Evolutionary conservation across 345 rosid genomes (phyloP).

Genomic region (Salix exigua): DNA sequence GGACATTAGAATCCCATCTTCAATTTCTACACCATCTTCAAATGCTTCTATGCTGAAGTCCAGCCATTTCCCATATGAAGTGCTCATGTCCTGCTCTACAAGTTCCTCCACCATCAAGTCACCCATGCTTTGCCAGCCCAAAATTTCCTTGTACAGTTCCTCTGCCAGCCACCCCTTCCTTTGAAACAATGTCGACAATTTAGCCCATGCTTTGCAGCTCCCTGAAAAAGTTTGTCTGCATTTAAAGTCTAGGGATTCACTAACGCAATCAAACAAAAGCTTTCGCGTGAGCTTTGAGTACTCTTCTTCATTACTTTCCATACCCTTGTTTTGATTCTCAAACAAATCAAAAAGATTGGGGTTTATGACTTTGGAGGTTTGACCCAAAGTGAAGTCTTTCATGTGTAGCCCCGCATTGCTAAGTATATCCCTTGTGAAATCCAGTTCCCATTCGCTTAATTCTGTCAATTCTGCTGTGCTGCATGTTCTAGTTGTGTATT

Average conservation of each 20-base stretch:
- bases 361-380: conserved; percentile 32
- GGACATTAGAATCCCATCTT: conserved; percentile 46
- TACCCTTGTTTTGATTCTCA: conserved; percentile 32
- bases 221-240: conserved; percentile 38
- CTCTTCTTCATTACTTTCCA: conserved; percentile 34
- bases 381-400: conserved; percentile 41
- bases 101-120: conserved; percentile 79
- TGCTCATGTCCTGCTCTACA: conserved; percentile 74
- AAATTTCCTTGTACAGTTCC: conserved; percentile 53
- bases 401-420: conserved; percentile 38
- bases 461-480: conserved; percentile 21
- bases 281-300: conserved; percentile 40
- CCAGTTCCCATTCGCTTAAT: conserved; percentile 50
- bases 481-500: conserved; percentile 17
- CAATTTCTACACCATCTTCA: conserved; percentile 67
- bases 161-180: conserved; percentile 54
- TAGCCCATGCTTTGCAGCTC: conserved; percentile 45
- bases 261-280: conserved; percentile 53
- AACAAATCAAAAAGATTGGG: conserved; percentile 45
- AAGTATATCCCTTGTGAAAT: conserved; percentile 49
- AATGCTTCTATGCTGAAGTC: conserved; percentile 58
- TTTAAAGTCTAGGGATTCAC: conserved; percentile 41
- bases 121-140: conserved; percentile 48
- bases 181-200: conserved; percentile 25
- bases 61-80: conserved; percentile 58